These are phyloP conservation scores for Gynochthodes officinalis DNA, from an alignment of 257 asterid species.

Conservation along the genomic window DNA sequence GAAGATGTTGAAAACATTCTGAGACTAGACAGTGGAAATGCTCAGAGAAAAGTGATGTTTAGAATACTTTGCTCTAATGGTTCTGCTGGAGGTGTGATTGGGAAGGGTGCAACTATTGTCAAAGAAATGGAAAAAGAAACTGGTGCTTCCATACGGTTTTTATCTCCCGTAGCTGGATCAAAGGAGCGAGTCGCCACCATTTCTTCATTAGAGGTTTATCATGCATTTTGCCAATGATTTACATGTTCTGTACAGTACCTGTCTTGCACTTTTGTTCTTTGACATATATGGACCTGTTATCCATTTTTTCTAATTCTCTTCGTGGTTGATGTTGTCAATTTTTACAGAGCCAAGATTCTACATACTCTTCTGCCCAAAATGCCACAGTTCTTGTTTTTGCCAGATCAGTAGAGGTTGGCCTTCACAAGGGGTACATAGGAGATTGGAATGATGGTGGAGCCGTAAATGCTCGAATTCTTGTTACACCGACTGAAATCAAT, in stretches of 20 bases:
- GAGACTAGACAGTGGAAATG: slow-evolving; percentile 29
- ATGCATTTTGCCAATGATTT: slow-evolving; percentile 13
- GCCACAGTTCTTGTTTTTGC: slow-evolving; percentile 50
- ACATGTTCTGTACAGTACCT: slow-evolving; percentile 7
- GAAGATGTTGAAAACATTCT: slow-evolving; percentile 37
- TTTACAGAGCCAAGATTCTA: slow-evolving; percentile 40
- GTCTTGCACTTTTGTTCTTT: background rate
- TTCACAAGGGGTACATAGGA: slow-evolving; percentile 24
- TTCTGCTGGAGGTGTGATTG: slow-evolving; percentile 54
- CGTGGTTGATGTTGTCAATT: slow-evolving; percentile 17
- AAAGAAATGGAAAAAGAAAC: slow-evolving; percentile 53
- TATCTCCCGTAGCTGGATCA: slow-evolving; percentile 39
- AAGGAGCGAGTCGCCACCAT: slow-evolving; percentile 54
- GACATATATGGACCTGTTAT: background rate
- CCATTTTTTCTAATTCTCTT: slow-evolving; percentile 13
- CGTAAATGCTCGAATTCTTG: slow-evolving; percentile 44
- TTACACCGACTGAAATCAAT: slow-evolving; percentile 34
- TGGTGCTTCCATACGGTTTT: slow-evolving; percentile 50
- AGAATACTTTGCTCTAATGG: slow-evolving; percentile 46
- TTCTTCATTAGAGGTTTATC: slow-evolving; percentile 48
- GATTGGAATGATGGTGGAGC: slow-evolving; percentile 24
- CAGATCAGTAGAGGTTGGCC: slow-evolving; percentile 39
- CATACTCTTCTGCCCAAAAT: slow-evolving; percentile 50
- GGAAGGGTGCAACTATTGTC: slow-evolving; percentile 42
- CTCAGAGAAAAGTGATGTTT: slow-evolving; percentile 40